Evolutionary conservation across 2,329 filamentous ascomycete genomes (phyloP).

Genomic region (Xylaria digitata): DNA sequence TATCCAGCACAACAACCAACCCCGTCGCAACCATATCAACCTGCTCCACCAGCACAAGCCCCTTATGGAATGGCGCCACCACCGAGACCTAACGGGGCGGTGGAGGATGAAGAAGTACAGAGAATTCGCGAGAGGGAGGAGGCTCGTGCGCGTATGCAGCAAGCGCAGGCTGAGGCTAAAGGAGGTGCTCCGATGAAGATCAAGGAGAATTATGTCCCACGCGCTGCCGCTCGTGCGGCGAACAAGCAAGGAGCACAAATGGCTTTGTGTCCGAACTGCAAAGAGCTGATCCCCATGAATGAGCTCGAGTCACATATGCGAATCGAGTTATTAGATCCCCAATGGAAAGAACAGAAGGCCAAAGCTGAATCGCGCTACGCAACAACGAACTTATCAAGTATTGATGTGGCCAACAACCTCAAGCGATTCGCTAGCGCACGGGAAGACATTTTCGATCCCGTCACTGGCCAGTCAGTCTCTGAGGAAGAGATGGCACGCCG

Average conservation of each 20-base stretch:
- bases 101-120: slow-evolving; percentile 71
- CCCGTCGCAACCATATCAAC: slow-evolving; percentile 50
- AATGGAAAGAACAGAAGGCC: slow-evolving; percentile 95
- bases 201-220: slow-evolving; percentile 90
- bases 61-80: slow-evolving; percentile 51
- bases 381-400: slow-evolving; percentile 86
- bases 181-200: slow-evolving; percentile 84
- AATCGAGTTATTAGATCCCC: slow-evolving; percentile 92
- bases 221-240: slow-evolving; percentile 78
- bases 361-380: slow-evolving; percentile 87
- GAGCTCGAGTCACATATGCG: slow-evolving; percentile 94
- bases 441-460: slow-evolving; percentile 84
- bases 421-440: slow-evolving; percentile 94
- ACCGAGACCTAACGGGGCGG: slow-evolving; percentile 53
- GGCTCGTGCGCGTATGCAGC: slow-evolving; percentile 73
- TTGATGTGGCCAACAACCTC: slow-evolving; percentile 91
- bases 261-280: slow-evolving; percentile 91
- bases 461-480: slow-evolving; percentile 73
- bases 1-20: slow-evolving; percentile 54
- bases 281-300: slow-evolving; percentile 85
- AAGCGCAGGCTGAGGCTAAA: slow-evolving; percentile 81
- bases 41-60: slow-evolving; percentile 51
- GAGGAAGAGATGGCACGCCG: slow-evolving; percentile 80
- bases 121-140: slow-evolving; percentile 72
- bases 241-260: slow-evolving; percentile 73